phyloP scores from a whole-genome alignment of 208 protist genomes.

The Trypanosoma melophagium region DNA sequence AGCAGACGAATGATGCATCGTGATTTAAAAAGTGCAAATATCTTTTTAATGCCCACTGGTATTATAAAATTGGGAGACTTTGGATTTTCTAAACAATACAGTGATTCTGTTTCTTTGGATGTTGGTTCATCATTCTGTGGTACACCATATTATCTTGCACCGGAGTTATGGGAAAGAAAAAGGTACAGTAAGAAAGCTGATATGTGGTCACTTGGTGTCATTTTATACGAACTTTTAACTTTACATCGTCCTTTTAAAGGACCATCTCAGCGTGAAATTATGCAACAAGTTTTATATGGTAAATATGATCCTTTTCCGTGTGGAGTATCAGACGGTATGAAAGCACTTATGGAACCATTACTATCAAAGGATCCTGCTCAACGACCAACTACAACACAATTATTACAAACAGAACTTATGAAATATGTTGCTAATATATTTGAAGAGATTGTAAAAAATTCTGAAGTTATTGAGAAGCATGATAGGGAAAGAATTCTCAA shows the following conservation, averaged over 20 bases:
- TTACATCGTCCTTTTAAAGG: conserved; percentile 88
- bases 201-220: conserved; percentile 91
- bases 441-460: conserved; percentile 84
- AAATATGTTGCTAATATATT: conserved; percentile 91
- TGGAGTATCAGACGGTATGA: conserved; percentile 65
- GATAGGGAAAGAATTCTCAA: conserved; percentile 71
- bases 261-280: conserved; percentile 77
- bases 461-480: conserved; percentile 55
- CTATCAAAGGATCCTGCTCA: conserved; percentile 61
- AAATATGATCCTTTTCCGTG: conserved; percentile 81
- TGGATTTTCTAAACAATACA: conserved; percentile 84
- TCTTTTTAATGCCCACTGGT: conserved; percentile 83
- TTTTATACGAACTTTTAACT: conserved; percentile 86
- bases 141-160: conserved; percentile 94
- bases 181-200: conserved; percentile 94
- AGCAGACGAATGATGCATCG: conserved; percentile 85
- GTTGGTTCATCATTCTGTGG: conserved; percentile 85
- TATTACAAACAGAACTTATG: conserved; percentile 81
- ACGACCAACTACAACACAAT: conserved; percentile 70
- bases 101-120: conserved; percentile 73
- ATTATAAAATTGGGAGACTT: conserved; percentile 92
- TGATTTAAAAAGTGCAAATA: conserved; percentile 90
- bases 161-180: conserved; percentile 91
- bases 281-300: conserved; percentile 79
- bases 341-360: conserved; percentile 64